These are phyloP conservation scores for Aureoboletus auriporus DNA, from an alignment of 768 basidiomycete species.

Conservation along the genomic window DNA sequence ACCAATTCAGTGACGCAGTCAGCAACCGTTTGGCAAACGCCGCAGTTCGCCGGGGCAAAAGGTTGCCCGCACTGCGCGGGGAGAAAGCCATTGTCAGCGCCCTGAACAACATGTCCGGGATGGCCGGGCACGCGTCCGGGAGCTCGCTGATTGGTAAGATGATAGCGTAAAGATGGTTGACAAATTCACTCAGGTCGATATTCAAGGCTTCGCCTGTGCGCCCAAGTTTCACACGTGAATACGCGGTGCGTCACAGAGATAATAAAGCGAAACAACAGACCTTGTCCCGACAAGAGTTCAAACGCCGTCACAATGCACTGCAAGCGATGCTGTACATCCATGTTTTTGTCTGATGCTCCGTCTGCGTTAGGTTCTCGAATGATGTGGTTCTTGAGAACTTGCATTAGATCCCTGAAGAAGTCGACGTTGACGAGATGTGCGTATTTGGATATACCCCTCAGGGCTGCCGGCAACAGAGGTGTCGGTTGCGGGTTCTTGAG, in stretches of 20 bases:
- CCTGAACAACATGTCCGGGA: constrained; percentile 78
- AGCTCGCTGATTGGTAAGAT: constrained; percentile 71
- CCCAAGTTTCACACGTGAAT: background rate
- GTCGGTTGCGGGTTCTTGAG: constrained; percentile 81
- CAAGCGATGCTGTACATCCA: constrained; percentile 53
- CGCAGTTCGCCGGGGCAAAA: constrained; percentile 73
- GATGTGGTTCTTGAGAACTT: constrained; percentile 78
- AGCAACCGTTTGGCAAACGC: constrained; percentile 95
- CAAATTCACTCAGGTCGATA: constrained; percentile 90
- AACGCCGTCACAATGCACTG: constrained; percentile 95
- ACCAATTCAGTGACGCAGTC: constrained; percentile 76
- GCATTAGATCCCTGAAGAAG: constrained; percentile 94
- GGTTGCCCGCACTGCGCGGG: constrained; percentile 53
- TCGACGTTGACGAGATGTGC: constrained; percentile 97
- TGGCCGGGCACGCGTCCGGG: constrained; percentile 40
- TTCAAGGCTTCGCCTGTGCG: constrained; percentile 88
- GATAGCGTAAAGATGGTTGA: constrained; percentile 77
- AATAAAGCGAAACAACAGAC: constrained; percentile 33
- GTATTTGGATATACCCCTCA: constrained; percentile 90
- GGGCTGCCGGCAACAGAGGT: constrained; percentile 76
- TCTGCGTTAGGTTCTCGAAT: constrained; percentile 43
- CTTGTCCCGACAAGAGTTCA: constrained; percentile 94
- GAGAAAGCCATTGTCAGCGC: constrained; percentile 81
- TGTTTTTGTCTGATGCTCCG: constrained; percentile 32
- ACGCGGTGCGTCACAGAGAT: constrained; percentile 4